These are phyloP conservation scores for Lasiodiplodia citricola DNA, from an alignment of 2,329 filamentous ascomycete genomes.

Conservation along the genomic window DNA sequence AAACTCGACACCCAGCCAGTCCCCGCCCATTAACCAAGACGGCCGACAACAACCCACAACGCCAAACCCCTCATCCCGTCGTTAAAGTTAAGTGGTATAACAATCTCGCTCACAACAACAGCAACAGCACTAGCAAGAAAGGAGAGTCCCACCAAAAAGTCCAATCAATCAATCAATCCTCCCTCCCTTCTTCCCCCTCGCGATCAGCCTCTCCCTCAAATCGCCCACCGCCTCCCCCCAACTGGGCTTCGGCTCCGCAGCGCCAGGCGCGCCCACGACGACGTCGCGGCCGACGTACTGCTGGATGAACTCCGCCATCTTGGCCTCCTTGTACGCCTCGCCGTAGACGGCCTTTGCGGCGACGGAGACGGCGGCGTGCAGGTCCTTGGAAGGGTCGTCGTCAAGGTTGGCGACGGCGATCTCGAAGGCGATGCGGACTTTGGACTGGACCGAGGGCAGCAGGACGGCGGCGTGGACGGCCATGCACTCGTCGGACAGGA, in stretches of 20 bases:
- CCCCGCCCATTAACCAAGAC: not conserved
- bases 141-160: not conserved
- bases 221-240: conserved; percentile 53
- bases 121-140: not conserved
- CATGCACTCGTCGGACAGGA: conserved; percentile 69
- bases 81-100: not conserved
- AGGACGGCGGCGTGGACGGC: conserved; percentile 67
- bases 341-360: conserved; percentile 73
- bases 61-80: not conserved
- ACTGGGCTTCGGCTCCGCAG: not conserved
- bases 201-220: conserved; percentile 50
- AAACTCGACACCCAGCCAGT: not conserved
- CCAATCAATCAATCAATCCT: conserved; percentile 31
- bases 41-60: not conserved
- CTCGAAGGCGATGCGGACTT: conserved; percentile 67
- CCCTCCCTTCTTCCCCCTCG: conserved; percentile 51
- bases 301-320: conserved; percentile 74
- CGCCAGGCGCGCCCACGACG: conserved; percentile 30
- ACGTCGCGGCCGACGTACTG: conserved; percentile 54
- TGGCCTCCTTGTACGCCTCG: conserved; percentile 75
- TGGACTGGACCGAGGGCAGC: conserved; percentile 68
- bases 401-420: conserved; percentile 62
- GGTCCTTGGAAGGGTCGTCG: conserved; percentile 53
- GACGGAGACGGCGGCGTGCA: conserved; percentile 35
- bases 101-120: not conserved